A percentile compares a stretch with the other conserved stretches of the same genome.
phyloP scores from a whole-genome alignment of 768 basidiomycete species.

The Auriculariales sp. region DNA sequence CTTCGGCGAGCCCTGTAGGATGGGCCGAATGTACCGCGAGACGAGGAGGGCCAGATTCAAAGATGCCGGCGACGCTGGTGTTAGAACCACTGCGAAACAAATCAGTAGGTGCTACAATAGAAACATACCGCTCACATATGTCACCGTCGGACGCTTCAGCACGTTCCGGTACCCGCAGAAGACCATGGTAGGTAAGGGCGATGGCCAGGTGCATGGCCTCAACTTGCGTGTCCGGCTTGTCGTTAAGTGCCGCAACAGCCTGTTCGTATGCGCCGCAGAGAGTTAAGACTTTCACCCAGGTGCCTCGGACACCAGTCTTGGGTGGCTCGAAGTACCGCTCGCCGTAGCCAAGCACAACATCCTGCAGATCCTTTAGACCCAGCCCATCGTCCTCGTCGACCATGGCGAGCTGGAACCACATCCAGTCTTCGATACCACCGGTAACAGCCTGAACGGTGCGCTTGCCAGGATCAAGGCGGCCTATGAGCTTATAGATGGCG shows the following conservation, averaged over 20 bases:
- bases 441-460: conserved; percentile 76
- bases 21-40: conserved; percentile 86
- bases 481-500: conserved; percentile 90
- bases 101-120: no score
- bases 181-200: conserved; percentile 82
- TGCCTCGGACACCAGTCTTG: conserved; percentile 39
- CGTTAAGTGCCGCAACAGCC: conserved; percentile 86
- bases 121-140: conserved; percentile 41
- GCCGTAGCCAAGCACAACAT: conserved; percentile 64
- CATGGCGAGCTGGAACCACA: conserved; percentile 93
- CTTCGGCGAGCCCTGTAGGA: conserved; percentile 84
- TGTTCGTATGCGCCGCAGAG: conserved; percentile 64
- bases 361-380: conserved; percentile 61
- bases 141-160: conserved; percentile 74
- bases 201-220: conserved; percentile 93
- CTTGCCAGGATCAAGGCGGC: conserved; percentile 71
- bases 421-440: conserved; percentile 90
- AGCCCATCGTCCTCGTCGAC: conserved; percentile 74
- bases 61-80: conserved; percentile 53
- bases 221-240: conserved; percentile 72
- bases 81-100: conserved; percentile 44
- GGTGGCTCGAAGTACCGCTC: conserved; percentile 69
- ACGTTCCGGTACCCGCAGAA: conserved; percentile 69
- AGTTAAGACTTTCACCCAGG: conserved; percentile 70
- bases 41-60: conserved; percentile 73